phyloP scores from a whole-genome alignment of 2,329 filamentous ascomycete genomes.

The Paracoccidioides brasiliensis region DNA sequence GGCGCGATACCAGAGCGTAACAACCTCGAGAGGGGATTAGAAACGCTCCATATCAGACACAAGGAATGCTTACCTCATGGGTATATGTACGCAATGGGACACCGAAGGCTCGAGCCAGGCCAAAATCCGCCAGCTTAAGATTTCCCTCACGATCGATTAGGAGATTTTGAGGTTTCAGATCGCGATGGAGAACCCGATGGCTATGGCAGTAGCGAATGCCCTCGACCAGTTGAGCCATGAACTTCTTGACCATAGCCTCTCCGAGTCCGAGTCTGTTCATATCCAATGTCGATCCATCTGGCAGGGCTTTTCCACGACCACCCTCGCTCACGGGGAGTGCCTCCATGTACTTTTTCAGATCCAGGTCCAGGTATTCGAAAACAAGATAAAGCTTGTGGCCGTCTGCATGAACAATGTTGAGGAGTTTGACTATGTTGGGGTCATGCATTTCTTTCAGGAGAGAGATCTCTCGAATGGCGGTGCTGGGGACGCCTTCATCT shows the following conservation, averaged over 20 bases:
- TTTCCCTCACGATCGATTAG: conserved; percentile 83
- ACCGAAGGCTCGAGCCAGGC: conserved; percentile 82
- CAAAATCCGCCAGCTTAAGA: conserved; percentile 98
- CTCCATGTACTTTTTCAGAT: conserved; percentile 96
- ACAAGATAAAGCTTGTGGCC: conserved; percentile 92
- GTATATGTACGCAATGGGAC: conserved; percentile 85
- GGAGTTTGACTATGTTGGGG: conserved; percentile 72
- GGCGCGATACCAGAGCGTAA: conserved; percentile 84
- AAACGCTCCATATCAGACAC: neutral
- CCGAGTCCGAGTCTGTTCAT: conserved; percentile 59
- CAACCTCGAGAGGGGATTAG: conserved; percentile 43
- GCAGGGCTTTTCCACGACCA: conserved; percentile 71
- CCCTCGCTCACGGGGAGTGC: conserved; percentile 71
- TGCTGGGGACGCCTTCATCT: conserved; percentile 85
- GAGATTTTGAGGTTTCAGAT: conserved; percentile 99
- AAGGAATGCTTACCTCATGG: conserved; percentile 51
- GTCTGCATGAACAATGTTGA: conserved; percentile 90
- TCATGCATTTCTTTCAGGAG: conserved; percentile 91
- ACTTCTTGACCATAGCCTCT: conserved; percentile 75
- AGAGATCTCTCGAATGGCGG: conserved; percentile 87
- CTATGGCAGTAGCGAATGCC: conserved; percentile 81
- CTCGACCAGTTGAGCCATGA: conserved; percentile 77
- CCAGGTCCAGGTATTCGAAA: conserved; percentile 80
- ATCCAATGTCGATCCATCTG: conserved; percentile 56
- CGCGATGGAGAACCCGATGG: conserved; percentile 78